Percentiles rank a stretch among this genome's conserved stretches.
Conservation (phyloP, 352 stramenopile genomes). For the Pythium rishiriense region DNA sequence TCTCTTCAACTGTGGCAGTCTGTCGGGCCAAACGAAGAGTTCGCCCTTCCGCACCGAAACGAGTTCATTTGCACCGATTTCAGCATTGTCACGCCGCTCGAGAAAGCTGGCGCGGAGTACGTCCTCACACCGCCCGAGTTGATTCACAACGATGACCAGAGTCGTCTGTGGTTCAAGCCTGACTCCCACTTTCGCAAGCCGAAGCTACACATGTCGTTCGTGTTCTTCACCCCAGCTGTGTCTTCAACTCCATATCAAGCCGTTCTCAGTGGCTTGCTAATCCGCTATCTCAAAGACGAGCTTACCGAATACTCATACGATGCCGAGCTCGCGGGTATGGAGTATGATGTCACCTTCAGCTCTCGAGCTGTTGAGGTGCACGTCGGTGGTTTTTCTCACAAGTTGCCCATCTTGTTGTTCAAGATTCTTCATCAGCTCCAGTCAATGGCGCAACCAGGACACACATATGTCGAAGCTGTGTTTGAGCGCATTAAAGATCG, state of each 20-base stretch:
- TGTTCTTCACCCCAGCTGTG: conserved; percentile 62
- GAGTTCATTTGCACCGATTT: conserved; percentile 84
- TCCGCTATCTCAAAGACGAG: conserved; percentile 80
- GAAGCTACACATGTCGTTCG: conserved; percentile 87
- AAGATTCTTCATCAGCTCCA: conserved; percentile 64
- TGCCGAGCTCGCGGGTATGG: conserved; percentile 73
- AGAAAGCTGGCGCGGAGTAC: conserved; percentile 18
- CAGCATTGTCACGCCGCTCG: conserved; percentile 45
- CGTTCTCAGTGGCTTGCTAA: conserved; percentile 74
- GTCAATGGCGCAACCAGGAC: conserved; percentile 45
- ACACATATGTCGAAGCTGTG: conserved; percentile 57
- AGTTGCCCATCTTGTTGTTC: conserved; percentile 79
- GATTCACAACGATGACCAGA: conserved; percentile 46
- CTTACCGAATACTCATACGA: conserved; percentile 84
- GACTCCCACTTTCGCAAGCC: conserved; percentile 91
- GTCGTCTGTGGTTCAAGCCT: conserved; percentile 85
- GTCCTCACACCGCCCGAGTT: conserved; percentile 32
- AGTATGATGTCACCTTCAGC: conserved; percentile 72
- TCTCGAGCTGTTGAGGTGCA: conserved; percentile 75
- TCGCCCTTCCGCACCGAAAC: conserved; percentile 65
- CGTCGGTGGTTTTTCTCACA: conserved; percentile 90
- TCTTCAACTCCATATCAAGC: conserved; percentile 60
- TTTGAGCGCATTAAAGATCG: conserved; percentile 88
- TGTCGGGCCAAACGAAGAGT: conserved; percentile 29
- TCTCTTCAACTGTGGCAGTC: conserved; percentile 43